These are phyloP conservation scores for Aspergillus sp. DNA, from an alignment of 2,329 filamentous ascomycete genomes.

Conservation along the genomic window DNA sequence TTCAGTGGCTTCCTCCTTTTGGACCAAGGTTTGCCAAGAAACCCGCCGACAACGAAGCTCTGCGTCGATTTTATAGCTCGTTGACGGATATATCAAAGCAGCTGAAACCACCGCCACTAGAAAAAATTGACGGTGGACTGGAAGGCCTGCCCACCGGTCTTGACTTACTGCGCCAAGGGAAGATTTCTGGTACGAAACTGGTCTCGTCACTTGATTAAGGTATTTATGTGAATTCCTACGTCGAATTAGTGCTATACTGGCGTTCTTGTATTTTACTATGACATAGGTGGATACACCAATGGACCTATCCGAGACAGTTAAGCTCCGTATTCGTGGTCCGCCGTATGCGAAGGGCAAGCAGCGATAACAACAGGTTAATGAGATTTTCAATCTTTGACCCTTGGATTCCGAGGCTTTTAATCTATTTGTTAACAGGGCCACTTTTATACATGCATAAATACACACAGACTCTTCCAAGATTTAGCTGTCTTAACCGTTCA, in stretches of 20 bases:
- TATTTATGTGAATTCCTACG: background rate
- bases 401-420: background rate
- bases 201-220: constrained; percentile 4
- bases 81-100: constrained; percentile 4
- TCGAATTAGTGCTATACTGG: background rate
- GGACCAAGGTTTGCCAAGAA: constrained; percentile 8
- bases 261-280: background rate
- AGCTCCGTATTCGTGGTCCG: background rate
- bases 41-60: constrained; percentile 7
- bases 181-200: constrained; percentile 10
- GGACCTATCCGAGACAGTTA: background rate
- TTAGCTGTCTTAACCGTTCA: background rate
- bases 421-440: background rate
- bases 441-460: background rate
- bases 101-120: constrained; percentile 6
- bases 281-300: background rate
- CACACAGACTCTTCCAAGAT: background rate
- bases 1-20: constrained; percentile 8
- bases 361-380: background rate
- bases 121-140: constrained; percentile 5
- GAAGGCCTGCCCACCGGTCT: constrained; percentile 2
- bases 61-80: constrained; percentile 7
- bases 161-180: constrained; percentile 8
- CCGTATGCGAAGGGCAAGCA: background rate
- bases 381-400: background rate